These are phyloP conservation scores for Passalora sequoiae DNA, from an alignment of 2,329 filamentous ascomycete species.

Conservation along the genomic window DNA sequence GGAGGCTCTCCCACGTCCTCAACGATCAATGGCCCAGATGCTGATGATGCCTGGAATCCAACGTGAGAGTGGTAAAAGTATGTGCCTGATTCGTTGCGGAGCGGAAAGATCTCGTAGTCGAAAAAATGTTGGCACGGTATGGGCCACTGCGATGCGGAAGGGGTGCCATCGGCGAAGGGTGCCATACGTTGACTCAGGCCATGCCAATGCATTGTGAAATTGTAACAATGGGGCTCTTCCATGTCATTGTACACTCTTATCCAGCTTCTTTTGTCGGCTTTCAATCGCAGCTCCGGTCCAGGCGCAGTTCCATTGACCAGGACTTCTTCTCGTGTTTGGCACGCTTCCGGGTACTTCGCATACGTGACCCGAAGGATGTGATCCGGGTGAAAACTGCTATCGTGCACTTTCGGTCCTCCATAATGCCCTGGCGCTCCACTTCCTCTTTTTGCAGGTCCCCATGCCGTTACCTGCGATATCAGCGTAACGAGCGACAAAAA, in stretches of 20 bases:
- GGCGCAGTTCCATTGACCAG: conserved; percentile 52
- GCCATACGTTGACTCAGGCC: conserved; percentile 56
- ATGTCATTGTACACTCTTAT: conserved; percentile 58
- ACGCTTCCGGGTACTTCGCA: conserved; percentile 42
- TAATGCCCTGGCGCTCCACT: conserved; percentile 16
- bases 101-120: conserved; percentile 59
- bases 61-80: conserved; percentile 67
- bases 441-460: conserved; percentile 10
- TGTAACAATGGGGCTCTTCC: conserved; percentile 35
- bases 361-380: conserved; percentile 45
- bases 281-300: conserved; percentile 47
- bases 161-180: conserved; percentile 61
- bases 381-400: conserved; percentile 39
- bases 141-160: conserved; percentile 59
- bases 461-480: conserved; percentile 9
- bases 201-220: conserved; percentile 67
- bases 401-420: conserved; percentile 21
- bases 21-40: conserved; percentile 56
- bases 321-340: conserved; percentile 44
- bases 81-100: conserved; percentile 52
- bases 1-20: conserved; percentile 44
- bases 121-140: conserved; percentile 59
- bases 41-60: conserved; percentile 57
- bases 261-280: conserved; percentile 48
- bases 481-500: conserved; percentile 4